Evolutionary conservation across 2,329 filamentous ascomycete genomes (phyloP), one percentile per base, ranked within the genome.

Genomic region (Aspergillus tubingensis): DNA sequence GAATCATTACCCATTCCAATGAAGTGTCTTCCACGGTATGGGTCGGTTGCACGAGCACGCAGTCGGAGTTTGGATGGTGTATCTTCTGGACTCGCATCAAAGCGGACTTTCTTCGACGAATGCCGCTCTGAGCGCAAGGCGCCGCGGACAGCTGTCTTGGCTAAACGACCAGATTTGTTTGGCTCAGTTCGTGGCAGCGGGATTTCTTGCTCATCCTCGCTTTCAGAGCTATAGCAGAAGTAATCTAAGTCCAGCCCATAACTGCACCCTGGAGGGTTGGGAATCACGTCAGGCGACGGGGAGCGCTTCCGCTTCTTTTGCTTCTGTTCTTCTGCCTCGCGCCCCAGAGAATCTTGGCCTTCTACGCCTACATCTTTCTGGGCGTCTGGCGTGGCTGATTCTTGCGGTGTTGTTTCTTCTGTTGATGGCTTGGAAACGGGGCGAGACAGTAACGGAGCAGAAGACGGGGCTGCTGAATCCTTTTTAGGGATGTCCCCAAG

Each of bases 211-310:
- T 72, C 72, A 43, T 70, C 68, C 32, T 76, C 75, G 19, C 70
- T 70, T 17, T 74, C 71, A 36, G 68, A 71, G 48, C 67, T 70
- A 56, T 74, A 72, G 41, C 59, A 67, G 61, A 79, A 79, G 53
- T 77, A 80, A 17, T 74, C 69, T 25, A 72, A 61, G 53, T 78
- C 67, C 67, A 80, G 64, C 10, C 78, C 77, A 67, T 78, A 80
- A 53, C 77, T 78, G 30, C 64, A 68, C 10, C 74, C 76, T 13
- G 67, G 60, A 8, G 78, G 78, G 58, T 79, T 79, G 4, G 77
- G 78, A 52, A 80, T 80, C 13, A 71, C 61, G 43, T 78, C 73
- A 17, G 76, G 77, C 38, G 76, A 76, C 5, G 71, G 71, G n/a
- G 69, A 67, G 10, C 76, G 73, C 63, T 77, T 78, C 59, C 77